Evolutionary conservation across 2,329 filamentous ascomycete genomes (phyloP), one percentile per base, ranked within the genome.

Genomic region (Colletotrichum plurivorum): DNA sequence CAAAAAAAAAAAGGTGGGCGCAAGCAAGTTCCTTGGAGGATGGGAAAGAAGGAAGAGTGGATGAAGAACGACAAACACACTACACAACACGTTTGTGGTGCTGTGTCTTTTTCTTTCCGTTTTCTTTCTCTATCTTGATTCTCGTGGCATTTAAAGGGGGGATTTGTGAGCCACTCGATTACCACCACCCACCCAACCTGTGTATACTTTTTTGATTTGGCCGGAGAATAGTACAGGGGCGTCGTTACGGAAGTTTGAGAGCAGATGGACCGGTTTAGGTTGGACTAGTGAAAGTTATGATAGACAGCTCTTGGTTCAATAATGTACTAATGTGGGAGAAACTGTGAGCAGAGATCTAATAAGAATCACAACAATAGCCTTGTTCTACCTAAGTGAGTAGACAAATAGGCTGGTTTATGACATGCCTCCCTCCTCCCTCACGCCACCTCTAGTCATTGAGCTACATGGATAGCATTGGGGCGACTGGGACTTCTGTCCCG

Each of bases 301-400:
- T 69, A 70, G 67, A 68, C 64, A 63, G 58, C 57, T 69, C 62
- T 53, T 43, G 45, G 46, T 63, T 57, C 67, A 49, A 59, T 69
- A 70, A 70, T 70, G 53, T 58, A 70, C 39, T 70, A 70, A 70
- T 70, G 53, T 70, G 66, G 67, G 67, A 69, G 43, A 56, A 54
- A 27, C 13, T 16, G n/a, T n/a, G n/a, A 49, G 36, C 22, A 65
- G 45, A 27, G n/a, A 49, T 4, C 46, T 20, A 6, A 20, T 20
- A 9, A 8, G 8, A 9, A 10, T 10, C 10, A 10, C 8, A 10
- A 36, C 10, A 10, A 8, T 5, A 10, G 31, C 31, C 8, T 36
- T 10, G 31, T 12, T 36, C 31, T 36, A 10, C 8, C 5, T 9
- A 31, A 2, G 10, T 9, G 31, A 10, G 31, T 36, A 36, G 31